Base-by-base conservation (phyloP, 2,329 filamentous ascomycete genomes). In the Ustulina deusta region DNA sequence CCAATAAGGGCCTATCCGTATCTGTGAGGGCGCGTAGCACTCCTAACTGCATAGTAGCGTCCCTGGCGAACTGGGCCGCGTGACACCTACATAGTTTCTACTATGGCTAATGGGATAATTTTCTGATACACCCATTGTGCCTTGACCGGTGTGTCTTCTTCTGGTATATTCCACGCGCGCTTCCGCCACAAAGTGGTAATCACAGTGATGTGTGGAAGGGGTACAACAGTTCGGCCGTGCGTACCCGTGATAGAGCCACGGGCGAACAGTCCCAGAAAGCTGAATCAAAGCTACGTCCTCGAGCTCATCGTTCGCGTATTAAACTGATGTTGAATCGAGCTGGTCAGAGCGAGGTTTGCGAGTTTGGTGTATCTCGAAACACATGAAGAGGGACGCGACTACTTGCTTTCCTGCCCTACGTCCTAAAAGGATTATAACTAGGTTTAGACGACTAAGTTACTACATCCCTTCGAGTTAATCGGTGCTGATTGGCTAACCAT, bases 401-500 rank as follows among this genome's bases (percentile, higher is more conserved):
- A 44, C 20, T 38, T 57, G 34, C 27, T 15, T 46, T 54, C 20
- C 13, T 36, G 15, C n/a, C 15, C 34, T 52, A 25, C 29, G 22
- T 32, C 34, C 11, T 6, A 6, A 15, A n/a, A 29, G n/a, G 11
- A 57, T 17, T 10, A 29, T 10, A 55, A n/a, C 42, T 5, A 44
- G 46, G 52, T 29, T 6, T 27, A 17, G 17, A n/a, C 15, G 13
- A 11, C 27, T 15, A 11, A 58, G n/a, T 2, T 22, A 3, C 9
- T 20, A 52, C 42, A 9, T 6, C 2, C 13, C 13, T 20, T 3
- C 34, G 13, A 6, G 10, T 17, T 20, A 15, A 20, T 48, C 32
- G n/a, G n/a, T 17, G 11, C n/a, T 36, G n/a, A 56, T 59, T 58
- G n/a, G 44, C 32, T n/a, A 46, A 40, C 20, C 13, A 34, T 34